phyloP scores from a whole-genome alignment of 225 moss, liverwort and hornwort species.

The Antitrichia curtipendula region DNA sequence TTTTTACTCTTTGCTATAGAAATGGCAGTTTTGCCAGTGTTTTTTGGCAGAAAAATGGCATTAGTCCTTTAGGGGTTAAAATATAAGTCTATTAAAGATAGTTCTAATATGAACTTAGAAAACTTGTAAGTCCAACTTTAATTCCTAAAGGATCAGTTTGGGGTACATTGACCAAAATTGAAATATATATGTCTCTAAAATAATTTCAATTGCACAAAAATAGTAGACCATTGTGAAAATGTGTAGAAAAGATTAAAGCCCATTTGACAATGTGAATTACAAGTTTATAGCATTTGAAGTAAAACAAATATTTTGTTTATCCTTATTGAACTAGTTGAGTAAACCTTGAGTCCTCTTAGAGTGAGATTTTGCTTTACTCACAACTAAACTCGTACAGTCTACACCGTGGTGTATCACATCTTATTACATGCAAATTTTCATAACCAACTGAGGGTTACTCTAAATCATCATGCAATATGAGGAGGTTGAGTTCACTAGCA shows the following conservation, averaged over 20 bases:
- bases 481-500: background rate
- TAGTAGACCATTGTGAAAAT: background rate
- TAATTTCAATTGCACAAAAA: background rate
- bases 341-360: background rate
- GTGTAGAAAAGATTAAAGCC: background rate
- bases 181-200: background rate
- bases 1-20: too few species aligned
- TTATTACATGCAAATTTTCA: background rate
- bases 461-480: background rate
- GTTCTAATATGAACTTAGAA: background rate
- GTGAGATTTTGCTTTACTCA: background rate
- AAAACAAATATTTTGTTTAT: background rate
- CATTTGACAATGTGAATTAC: background rate
- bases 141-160: accelerated
- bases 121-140: background rate
- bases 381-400: accelerated
- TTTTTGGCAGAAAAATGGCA: too few species aligned
- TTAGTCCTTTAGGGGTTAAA: too few species aligned
- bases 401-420: accelerated
- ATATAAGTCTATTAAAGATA: background rate
- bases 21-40: too few species aligned
- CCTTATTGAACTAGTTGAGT: accelerated
- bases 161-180: background rate
- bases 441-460: accelerated
- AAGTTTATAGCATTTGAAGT: background rate